phyloP scores from a whole-genome alignment of 148 eudicot genomes.

The Arctostaphylos glauca region DNA sequence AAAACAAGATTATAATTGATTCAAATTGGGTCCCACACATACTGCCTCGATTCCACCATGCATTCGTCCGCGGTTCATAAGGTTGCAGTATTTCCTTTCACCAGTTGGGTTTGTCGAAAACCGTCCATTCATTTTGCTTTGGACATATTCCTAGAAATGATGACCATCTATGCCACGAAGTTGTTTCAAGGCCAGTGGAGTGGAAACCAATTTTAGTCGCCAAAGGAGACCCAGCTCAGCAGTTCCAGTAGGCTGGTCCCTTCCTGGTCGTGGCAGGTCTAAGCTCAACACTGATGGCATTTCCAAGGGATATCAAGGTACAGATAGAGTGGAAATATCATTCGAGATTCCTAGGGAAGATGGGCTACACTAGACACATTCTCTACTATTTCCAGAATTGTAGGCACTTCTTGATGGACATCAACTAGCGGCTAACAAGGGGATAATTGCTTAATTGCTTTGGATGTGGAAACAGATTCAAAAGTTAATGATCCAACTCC shows the following conservation, averaged over 20 bases:
- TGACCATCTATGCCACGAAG: background rate
- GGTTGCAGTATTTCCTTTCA: background rate
- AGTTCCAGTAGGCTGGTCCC: conserved; percentile 2
- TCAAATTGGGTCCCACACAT: background rate
- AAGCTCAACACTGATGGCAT: background rate
- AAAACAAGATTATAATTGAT: background rate
- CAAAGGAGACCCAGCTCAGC: background rate
- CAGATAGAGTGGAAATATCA: background rate
- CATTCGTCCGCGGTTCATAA: background rate
- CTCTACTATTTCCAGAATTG: too few species aligned
- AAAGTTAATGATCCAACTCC: background rate
- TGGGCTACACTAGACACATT: too few species aligned
- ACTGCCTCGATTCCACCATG: background rate
- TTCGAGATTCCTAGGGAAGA: too few species aligned
- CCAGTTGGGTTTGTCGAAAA: background rate
- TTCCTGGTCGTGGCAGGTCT: background rate
- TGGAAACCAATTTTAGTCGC: background rate
- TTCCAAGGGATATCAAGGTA: background rate
- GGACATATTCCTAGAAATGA: background rate
- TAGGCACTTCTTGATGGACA: too few species aligned
- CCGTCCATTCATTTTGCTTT: background rate
- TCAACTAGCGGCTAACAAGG: background rate
- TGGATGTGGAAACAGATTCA: background rate
- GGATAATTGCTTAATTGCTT: background rate
- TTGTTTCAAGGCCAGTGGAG: background rate